Base-by-base conservation (phyloP, 805 yeast species). In the Wickerhamiella occidentalis region DNA sequence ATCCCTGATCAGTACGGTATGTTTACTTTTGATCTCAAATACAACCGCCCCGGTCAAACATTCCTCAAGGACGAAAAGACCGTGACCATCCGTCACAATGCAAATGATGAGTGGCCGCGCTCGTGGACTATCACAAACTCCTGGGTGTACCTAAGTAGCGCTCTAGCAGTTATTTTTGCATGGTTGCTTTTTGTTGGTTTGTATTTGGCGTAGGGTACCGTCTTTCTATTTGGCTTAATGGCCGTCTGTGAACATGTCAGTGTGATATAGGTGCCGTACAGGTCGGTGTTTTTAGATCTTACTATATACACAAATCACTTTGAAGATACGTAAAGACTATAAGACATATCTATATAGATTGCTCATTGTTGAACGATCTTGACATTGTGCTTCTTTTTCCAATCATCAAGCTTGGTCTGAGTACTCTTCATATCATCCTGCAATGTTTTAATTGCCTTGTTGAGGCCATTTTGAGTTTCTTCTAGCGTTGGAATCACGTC, bases 1-100 rank as follows among this genome's bases (percentile, higher is more conserved):
- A 67, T 86, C 35, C 99, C 99, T 19, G 96, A 90, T 65, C 96
- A 87, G 61, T 95, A 92, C 66, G 99, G 99, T 51, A 83, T 92
- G 76, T 92, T 87, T 69, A 84, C 96, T 1, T 87, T 85, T 64
- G 73, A 74, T 53, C 72, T 83, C 42, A 82, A 83, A 58, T 88
- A 88, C 70, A 76, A 76, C 63, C 79, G 95, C 61, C 70, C 76
- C 12, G 97, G 97, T 5, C 72, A 73, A 58, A 72, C 84, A 21
- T 87, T 72, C 64, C 63, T 90, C 48, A 71, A 71, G 23, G 85
- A 81, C 58, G 73, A 75, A 53, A 73, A 74, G 49, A 79, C 82
- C 17, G 85, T 86, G 48, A 79, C 97, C 1, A 80, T 92, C 43
- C 79, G 97, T 65, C 97, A 92, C 65, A 74, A 85, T 60, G 96